These are phyloP conservation scores for Novymonas esmeraldas DNA, from an alignment of 208 protist genomes.

Conservation along the genomic window DNA sequence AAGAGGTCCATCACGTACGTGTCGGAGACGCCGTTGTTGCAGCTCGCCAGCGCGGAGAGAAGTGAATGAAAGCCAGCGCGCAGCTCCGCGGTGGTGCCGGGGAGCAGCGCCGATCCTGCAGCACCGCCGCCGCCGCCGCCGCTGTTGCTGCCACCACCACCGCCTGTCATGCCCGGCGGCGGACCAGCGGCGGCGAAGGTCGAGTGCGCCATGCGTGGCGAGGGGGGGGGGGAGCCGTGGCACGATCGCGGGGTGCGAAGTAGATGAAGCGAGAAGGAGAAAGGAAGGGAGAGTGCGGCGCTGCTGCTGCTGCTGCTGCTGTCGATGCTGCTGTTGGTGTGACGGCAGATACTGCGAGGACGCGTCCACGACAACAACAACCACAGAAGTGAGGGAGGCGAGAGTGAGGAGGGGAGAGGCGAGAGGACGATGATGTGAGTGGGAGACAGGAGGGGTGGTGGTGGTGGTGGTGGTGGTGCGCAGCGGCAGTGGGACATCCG, in stretches of 20 bases:
- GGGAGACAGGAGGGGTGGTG: neutral
- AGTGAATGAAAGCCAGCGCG: conserved; percentile 70
- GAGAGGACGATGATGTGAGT: neutral
- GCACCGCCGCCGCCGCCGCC: conserved; percentile 13
- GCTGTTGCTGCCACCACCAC: conserved; percentile 18
- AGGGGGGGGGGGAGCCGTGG: no score
- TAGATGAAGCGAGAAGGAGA: no score
- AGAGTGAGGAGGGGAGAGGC: neutral
- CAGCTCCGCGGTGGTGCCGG: conserved; percentile 51
- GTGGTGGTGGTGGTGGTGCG: no score
- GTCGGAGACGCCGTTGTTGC: conserved; percentile 31
- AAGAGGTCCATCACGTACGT: conserved; percentile 82
- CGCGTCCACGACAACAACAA: no score
- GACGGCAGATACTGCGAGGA: no score
- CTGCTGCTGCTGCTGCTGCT: no score
- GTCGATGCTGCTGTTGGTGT: no score
- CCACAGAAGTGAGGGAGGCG: neutral
- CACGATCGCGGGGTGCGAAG: no score
- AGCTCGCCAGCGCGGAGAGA: conserved; percentile 50
- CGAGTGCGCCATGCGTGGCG: neutral
- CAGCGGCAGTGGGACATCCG: conserved; percentile 1
- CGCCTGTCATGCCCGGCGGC: neutral
- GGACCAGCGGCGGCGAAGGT: neutral
- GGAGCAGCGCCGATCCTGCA: conserved; percentile 39
- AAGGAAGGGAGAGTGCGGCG: no score